phyloP scores from a whole-genome alignment of 495 filamentous ascomycete species.

The Lepidopterella palustris region DNA sequence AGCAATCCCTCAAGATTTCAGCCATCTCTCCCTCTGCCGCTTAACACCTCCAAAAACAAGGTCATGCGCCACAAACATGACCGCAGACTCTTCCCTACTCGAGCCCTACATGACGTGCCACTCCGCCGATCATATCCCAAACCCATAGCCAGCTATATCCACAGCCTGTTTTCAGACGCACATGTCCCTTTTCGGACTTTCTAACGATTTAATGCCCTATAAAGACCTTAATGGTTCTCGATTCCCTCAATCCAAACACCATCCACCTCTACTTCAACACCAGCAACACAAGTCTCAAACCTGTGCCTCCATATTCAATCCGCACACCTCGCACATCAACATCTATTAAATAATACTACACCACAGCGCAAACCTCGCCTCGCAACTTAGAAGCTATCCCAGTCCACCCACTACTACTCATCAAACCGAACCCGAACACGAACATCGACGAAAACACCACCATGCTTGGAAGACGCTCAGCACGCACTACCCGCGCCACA shows the following conservation, averaged over 20 bases:
- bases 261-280: background rate
- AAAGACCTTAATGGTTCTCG: background rate
- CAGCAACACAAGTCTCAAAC: too few relatives aligned
- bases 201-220: background rate
- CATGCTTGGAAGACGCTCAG: conserved; percentile 15
- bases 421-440: conserved; percentile 1
- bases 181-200: conserved; percentile 3
- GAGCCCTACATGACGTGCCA: conserved; percentile 15
- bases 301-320: too few relatives aligned
- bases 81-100: background rate
- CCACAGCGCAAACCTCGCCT: conserved; percentile 6
- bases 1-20: background rate
- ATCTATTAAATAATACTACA: too few relatives aligned
- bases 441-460: conserved; percentile 15
- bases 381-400: too few relatives aligned
- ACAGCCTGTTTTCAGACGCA: conserved; percentile 18
- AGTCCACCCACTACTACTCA: background rate
- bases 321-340: too few relatives aligned
- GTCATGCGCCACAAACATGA: background rate
- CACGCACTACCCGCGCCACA: conserved; percentile 18
- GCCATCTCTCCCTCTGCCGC: background rate
- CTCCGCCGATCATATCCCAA: conserved; percentile 14
- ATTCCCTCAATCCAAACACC: background rate
- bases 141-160: background rate
- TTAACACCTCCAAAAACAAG: background rate